Conservation (phyloP, 2,329 filamentous ascomycete genomes). For the Atkinsonella hypoxylon region DNA sequence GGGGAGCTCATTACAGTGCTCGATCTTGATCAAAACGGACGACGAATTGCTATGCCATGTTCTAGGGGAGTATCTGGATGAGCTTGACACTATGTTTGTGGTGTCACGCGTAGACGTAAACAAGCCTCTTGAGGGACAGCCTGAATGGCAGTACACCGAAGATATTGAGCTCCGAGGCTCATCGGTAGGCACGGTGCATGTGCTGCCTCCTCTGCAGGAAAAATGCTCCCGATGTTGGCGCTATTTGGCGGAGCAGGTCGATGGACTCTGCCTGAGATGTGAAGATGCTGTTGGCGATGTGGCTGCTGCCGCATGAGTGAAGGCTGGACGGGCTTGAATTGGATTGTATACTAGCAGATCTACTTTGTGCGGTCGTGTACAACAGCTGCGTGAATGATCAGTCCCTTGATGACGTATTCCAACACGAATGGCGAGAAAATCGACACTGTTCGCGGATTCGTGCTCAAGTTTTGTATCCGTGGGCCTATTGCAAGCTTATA, state of each 20-base stretch:
- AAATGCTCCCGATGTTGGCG: conserved; percentile 91
- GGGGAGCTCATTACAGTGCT: conserved; percentile 70
- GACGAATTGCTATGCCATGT: conserved; percentile 20
- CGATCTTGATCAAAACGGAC: conserved; percentile 44
- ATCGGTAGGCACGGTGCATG: conserved; percentile 26
- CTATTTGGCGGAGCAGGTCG: conserved; percentile 57
- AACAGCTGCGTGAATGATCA: background rate
- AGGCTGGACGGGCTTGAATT: background rate
- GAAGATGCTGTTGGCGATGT: conserved; percentile 43
- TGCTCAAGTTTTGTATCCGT: too few relatives aligned
- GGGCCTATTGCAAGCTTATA: too few relatives aligned
- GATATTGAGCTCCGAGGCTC: conserved; percentile 29
- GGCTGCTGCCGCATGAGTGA: conserved; percentile 5
- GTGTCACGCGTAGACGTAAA: conserved; percentile 51
- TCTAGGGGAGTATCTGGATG: conserved; percentile 30
- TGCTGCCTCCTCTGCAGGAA: conserved; percentile 35
- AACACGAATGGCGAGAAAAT: too few relatives aligned
- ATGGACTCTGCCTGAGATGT: conserved; percentile 62
- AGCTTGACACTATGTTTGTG: conserved; percentile 55
- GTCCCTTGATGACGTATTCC: too few relatives aligned
- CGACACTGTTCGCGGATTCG: too few relatives aligned
- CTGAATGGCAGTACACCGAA: conserved; percentile 29
- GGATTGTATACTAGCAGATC: conserved; percentile 1
- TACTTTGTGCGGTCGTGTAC: background rate
- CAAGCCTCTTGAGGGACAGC: conserved; percentile 14